phyloP scores from a whole-genome alignment of 345 rosid species.

The Hevea brasiliensis region DNA sequence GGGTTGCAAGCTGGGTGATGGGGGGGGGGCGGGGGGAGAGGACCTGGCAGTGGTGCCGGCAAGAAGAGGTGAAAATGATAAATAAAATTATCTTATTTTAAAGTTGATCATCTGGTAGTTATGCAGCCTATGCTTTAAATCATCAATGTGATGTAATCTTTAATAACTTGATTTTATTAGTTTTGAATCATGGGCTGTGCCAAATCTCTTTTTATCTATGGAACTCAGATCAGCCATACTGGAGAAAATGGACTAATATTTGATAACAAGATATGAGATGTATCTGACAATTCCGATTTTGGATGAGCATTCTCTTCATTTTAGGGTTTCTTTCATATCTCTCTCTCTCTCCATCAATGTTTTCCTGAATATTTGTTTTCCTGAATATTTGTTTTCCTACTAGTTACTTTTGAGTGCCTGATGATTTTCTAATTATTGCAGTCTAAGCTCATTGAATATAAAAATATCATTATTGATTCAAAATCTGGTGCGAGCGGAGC shows the following conservation, averaged over 20 bases:
- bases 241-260: background rate
- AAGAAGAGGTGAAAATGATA: background rate
- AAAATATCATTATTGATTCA: constrained; percentile 74
- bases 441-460: constrained; percentile 70
- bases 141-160: background rate
- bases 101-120: background rate
- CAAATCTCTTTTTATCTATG: background rate
- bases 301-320: background rate
- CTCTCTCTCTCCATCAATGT: constrained; percentile 4
- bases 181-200: background rate
- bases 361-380: background rate
- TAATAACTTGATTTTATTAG: background rate
- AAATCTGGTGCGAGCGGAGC: constrained; percentile 99
- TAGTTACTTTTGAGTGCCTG: background rate
- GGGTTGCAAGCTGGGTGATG: background rate
- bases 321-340: background rate
- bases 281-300: background rate
- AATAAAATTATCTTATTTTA: background rate
- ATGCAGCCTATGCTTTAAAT: background rate
- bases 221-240: background rate
- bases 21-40: background rate
- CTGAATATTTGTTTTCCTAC: background rate
- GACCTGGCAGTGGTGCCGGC: background rate
- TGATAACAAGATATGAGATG: background rate
- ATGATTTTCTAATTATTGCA: constrained; percentile 33